phyloP scores from a whole-genome alignment of 805 yeast genomes.

The Wickerhamiella cacticola region DNA sequence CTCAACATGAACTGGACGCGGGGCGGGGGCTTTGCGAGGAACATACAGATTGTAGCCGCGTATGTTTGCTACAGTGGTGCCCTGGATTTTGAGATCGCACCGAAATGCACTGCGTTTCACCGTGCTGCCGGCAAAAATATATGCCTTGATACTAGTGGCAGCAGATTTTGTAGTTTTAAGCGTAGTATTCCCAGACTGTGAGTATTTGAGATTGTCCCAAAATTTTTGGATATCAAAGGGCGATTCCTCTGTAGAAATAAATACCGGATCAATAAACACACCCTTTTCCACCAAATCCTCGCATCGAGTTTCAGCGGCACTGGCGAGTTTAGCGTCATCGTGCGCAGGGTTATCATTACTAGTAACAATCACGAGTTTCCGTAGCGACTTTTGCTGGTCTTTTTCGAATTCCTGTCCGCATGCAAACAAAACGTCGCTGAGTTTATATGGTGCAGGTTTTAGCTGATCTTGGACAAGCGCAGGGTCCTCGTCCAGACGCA shows the following conservation, averaged over 20 bases:
- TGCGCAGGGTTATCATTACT: conserved; percentile 18
- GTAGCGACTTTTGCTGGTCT: conserved; percentile 13
- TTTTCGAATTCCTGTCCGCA: conserved; percentile 14
- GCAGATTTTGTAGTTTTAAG: background rate
- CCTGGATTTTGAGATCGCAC: conserved; percentile 12
- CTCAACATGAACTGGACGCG: conserved; percentile 42
- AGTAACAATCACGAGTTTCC: conserved; percentile 19
- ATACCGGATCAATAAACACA: conserved; percentile 18
- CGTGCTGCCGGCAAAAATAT: conserved; percentile 13
- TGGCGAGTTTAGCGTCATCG: background rate
- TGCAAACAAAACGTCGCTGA: conserved; percentile 12
- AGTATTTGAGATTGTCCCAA: conserved; percentile 17
- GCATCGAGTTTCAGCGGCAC: conserved; percentile 23
- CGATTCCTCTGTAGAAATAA: conserved; percentile 7
- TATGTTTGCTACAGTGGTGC: conserved; percentile 44
- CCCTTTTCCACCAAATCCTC: conserved; percentile 18
- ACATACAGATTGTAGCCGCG: conserved; percentile 57
- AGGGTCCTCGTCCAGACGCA: conserved; percentile 14
- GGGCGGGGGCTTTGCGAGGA: conserved; percentile 41
- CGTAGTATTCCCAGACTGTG: background rate
- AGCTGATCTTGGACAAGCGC: background rate
- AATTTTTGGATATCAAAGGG: conserved; percentile 16
- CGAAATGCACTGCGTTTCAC: conserved; percentile 14
- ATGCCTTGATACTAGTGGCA: conserved; percentile 5
- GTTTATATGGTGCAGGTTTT: conserved; percentile 6